These are phyloP conservation scores for Dimocarpus longan DNA, from an alignment of 345 rosid genomes.

Conservation along the genomic window DNA sequence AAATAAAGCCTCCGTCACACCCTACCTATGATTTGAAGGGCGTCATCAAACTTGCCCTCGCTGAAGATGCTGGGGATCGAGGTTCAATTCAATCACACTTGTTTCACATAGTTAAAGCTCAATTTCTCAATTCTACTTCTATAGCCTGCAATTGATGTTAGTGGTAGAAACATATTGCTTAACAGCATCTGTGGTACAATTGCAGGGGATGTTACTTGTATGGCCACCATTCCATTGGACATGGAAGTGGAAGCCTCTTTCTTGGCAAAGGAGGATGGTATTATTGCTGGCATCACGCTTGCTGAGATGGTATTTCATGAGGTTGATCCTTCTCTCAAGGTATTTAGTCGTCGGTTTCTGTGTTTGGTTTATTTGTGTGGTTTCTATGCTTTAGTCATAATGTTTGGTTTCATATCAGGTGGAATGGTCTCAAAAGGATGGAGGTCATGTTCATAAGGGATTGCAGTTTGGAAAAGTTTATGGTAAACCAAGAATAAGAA, in stretches of 20 bases:
- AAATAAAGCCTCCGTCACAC: constrained; percentile 82
- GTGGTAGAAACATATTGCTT: constrained; percentile 8
- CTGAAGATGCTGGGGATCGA: constrained; percentile 93
- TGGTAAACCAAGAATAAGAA: constrained; percentile 40
- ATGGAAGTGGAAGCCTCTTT: constrained; percentile 93
- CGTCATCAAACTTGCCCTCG: constrained; percentile 67
- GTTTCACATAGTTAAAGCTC: neutral
- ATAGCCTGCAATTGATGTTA: neutral
- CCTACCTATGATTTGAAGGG: constrained; percentile 87
- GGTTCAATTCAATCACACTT: constrained; percentile 41
- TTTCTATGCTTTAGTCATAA: constrained; percentile 22
- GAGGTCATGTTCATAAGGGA: constrained; percentile 79
- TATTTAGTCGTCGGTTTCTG: constrained; percentile 21
- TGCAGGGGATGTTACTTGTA: constrained; percentile 91
- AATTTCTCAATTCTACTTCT: neutral
- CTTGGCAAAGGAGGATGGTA: constrained; percentile 91
- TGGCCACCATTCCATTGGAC: constrained; percentile 85
- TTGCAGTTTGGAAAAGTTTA: constrained; percentile 88
- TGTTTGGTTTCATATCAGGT: constrained; percentile 47
- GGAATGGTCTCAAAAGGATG: constrained; percentile 84
- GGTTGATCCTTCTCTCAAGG: constrained; percentile 88
- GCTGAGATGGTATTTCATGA: constrained; percentile 86
- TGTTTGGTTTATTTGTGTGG: constrained; percentile 18
- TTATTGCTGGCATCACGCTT: constrained; percentile 79
- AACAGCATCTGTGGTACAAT: constrained; percentile 23